Percentiles rank a stretch among this genome's conserved stretches.
These are phyloP conservation scores for Drosera spatulata DNA, from an alignment of 179 eudicot genomes.

Conservation along the genomic window DNA sequence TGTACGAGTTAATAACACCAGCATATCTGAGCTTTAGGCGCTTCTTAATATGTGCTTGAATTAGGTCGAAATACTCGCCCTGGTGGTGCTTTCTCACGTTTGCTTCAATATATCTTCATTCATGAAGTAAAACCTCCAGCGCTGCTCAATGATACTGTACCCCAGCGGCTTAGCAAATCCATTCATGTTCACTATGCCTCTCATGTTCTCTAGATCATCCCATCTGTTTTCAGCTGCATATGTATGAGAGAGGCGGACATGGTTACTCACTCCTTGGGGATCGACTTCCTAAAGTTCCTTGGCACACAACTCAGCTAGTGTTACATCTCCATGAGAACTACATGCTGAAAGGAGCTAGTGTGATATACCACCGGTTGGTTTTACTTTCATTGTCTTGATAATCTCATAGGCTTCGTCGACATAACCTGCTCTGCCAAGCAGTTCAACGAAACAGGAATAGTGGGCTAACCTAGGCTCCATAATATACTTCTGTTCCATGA, in stretches of 20 bases:
- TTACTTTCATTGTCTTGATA: constrained; percentile 8
- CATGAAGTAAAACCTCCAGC: no score
- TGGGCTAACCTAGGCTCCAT: constrained; percentile 52
- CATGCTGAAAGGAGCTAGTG: constrained; percentile 16
- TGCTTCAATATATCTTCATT: no score
- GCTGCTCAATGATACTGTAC: background rate
- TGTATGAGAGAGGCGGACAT: constrained; percentile 20
- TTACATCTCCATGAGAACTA: constrained; percentile 12
- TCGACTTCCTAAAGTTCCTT: constrained; percentile 8
- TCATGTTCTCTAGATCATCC: constrained; percentile 16
- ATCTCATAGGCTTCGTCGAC: constrained; percentile 16
- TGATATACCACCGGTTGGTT: constrained; percentile 15
- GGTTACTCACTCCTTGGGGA: constrained; percentile 13
- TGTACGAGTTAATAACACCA: no score
- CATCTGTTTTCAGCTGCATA: constrained; percentile 24
- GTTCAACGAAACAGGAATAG: constrained; percentile 72
- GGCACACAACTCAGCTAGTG: constrained; percentile 17
- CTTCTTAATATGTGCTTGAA: no score
- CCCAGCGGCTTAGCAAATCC: constrained; percentile 11
- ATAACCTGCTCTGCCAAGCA: constrained; percentile 70
- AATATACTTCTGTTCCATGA: constrained; percentile 34
- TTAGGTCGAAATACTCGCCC: no score
- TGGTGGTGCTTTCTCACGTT: no score
- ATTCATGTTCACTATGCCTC: constrained; percentile 10
- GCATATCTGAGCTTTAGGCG: no score